These are phyloP conservation scores for Sclerotiophoma versabilis DNA, from an alignment of 2,329 filamentous ascomycete species.

Conservation along the genomic window DNA sequence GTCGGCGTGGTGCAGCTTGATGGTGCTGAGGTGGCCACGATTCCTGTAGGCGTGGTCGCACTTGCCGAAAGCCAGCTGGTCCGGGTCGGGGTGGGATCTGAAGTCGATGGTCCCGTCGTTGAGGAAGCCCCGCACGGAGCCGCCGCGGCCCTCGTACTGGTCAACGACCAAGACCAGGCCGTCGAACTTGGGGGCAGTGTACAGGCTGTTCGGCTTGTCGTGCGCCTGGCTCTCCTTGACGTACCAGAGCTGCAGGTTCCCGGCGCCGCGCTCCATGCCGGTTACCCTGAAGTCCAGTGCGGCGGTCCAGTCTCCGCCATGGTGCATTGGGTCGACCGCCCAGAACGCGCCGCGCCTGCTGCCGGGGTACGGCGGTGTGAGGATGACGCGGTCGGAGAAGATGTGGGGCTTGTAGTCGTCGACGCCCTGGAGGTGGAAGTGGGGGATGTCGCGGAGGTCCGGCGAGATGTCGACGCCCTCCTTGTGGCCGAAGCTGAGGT, in stretches of 20 bases:
- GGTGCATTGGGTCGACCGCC: slow-evolving; percentile 67
- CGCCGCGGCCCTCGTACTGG: slow-evolving; percentile 77
- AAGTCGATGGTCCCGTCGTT: slow-evolving; percentile 89
- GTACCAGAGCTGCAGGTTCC: slow-evolving; percentile 95
- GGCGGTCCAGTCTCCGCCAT: slow-evolving; percentile 75
- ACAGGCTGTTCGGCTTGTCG: slow-evolving; percentile 78
- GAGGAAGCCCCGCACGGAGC: slow-evolving; percentile 88
- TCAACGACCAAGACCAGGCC: slow-evolving; percentile 89
- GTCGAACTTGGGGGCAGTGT: slow-evolving; percentile 84
- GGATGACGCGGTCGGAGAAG: slow-evolving; percentile 88
- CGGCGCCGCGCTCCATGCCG: slow-evolving; percentile 82
- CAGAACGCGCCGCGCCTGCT: slow-evolving; percentile 85
- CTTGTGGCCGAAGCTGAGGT: slow-evolving; percentile 79
- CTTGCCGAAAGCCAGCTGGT: slow-evolving; percentile 89
- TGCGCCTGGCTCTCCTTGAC: slow-evolving; percentile 70
- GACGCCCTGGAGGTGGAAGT: slow-evolving; percentile 60
- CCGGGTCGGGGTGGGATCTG: slow-evolving; percentile 75
- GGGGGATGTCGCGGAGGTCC: slow-evolving; percentile 62
- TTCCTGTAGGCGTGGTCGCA: slow-evolving; percentile 93
- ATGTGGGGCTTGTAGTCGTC: slow-evolving; percentile 64
- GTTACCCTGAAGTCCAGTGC: slow-evolving; percentile 88
- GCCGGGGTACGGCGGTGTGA: slow-evolving; percentile 87
- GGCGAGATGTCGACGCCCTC: slow-evolving; percentile 69
- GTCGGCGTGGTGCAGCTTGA: slow-evolving; percentile 75
- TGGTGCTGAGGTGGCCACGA: slow-evolving; percentile 79